Percentiles rank a stretch among this genome's conserved stretches.
These are phyloP conservation scores for Phaeomoniella chlamydospora DNA, from an alignment of 2,329 filamentous ascomycete genomes.

Conservation along the genomic window DNA sequence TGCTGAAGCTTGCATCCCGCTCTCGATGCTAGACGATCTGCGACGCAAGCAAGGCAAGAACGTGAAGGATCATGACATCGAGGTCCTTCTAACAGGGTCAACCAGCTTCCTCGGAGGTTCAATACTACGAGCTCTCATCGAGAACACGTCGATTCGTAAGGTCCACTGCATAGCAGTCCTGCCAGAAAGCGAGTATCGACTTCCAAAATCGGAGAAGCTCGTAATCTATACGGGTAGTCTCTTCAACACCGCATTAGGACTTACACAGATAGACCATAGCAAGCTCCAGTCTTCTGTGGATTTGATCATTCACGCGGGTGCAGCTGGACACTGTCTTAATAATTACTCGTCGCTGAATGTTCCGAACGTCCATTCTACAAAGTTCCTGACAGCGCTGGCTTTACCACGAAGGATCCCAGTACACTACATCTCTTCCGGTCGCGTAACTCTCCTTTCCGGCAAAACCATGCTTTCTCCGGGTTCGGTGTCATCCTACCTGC, in stretches of 20 bases:
- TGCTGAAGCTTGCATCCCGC: conserved; percentile 13
- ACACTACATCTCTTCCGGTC: conserved; percentile 16
- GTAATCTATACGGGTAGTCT: conserved; percentile 23
- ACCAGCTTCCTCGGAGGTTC: conserved; percentile 22
- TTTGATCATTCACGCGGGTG: conserved; percentile 40
- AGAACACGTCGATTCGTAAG: conserved; percentile 12
- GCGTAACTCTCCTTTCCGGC: conserved; percentile 6
- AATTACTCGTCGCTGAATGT: conserved; percentile 14
- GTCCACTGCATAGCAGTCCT: conserved; percentile 27
- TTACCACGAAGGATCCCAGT: conserved; percentile 12
- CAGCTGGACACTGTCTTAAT: conserved; percentile 20
- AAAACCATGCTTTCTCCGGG: not conserved
- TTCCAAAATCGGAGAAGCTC: conserved; percentile 15
- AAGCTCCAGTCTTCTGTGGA: conserved; percentile 19
- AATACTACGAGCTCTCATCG: conserved; percentile 19
- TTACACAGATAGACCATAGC: conserved; percentile 15
- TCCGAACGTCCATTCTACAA: conserved; percentile 14
- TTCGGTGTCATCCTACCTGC: conserved; percentile 8
- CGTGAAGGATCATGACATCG: not conserved
- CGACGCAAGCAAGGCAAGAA: conserved; percentile 9
- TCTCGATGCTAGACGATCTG: not conserved
- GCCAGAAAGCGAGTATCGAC: not conserved
- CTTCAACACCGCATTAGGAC: conserved; percentile 19
- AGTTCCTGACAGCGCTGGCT: conserved; percentile 12
- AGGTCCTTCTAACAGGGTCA: conserved; percentile 22